Evolutionary conservation across 345 rosid species (phyloP).

Genomic region (Aethionema arabicum): DNA sequence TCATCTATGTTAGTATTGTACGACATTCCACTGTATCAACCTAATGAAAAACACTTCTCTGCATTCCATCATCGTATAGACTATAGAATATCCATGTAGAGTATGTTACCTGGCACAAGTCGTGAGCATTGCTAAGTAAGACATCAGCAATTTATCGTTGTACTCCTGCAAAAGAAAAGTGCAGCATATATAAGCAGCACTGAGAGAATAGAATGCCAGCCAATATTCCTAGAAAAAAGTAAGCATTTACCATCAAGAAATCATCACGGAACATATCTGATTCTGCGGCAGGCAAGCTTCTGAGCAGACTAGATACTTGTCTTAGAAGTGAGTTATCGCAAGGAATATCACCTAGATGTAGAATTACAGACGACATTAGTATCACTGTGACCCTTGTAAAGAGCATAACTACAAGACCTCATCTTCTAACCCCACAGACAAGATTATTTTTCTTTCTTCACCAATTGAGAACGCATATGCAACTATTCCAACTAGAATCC

Average conservation of each 20-base stretch:
- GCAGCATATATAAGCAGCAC: not conserved
- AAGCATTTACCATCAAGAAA: slow-evolving; percentile 77
- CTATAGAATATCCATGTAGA: not conserved
- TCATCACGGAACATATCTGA: slow-evolving; percentile 92
- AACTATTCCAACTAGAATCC: slow-evolving; percentile 6
- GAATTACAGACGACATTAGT: slow-evolving; percentile 20
- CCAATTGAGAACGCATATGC: not conserved
- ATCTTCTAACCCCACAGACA: slow-evolving; percentile 8
- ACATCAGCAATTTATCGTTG: slow-evolving; percentile 78
- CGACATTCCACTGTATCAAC: not conserved
- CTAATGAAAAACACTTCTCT: not conserved
- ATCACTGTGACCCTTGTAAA: not conserved
- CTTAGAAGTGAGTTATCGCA: slow-evolving; percentile 87
- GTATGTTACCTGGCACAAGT: slow-evolving; percentile 79
- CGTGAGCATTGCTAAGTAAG: slow-evolving; percentile 92
- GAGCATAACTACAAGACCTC: not conserved
- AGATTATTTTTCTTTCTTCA: not conserved
- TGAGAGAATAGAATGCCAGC: not conserved
- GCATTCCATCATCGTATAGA: not conserved
- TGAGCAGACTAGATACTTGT: slow-evolving; percentile 86
- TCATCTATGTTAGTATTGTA: not conserved
- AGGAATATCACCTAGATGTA: slow-evolving; percentile 78
- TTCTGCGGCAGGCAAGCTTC: slow-evolving; percentile 94
- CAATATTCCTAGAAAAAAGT: not conserved
- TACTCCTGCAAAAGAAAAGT: slow-evolving; percentile 61